Evolutionary conservation across 345 rosid genomes (phyloP).

Genomic region (Eutrema japonicum): DNA sequence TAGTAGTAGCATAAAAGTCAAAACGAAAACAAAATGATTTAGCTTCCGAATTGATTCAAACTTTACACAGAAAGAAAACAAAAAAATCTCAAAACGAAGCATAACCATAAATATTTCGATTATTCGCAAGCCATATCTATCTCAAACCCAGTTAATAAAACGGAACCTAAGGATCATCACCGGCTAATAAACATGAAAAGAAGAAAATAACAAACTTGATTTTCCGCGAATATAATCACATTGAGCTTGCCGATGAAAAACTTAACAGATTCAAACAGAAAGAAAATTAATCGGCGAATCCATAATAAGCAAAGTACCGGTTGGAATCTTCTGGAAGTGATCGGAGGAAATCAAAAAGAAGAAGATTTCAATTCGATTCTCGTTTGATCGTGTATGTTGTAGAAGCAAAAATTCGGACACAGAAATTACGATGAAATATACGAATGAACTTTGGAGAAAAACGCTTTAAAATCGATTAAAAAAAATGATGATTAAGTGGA

Average conservation of each 20-base stretch:
- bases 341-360: no score
- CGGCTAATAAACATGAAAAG: not conserved
- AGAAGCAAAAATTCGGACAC: no score
- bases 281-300: not conserved
- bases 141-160: not conserved
- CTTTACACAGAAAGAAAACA: not conserved
- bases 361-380: no score
- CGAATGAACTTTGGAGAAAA: no score
- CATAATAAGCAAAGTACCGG: no score
- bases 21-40: slow-evolving; percentile 9
- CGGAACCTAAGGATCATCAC: slow-evolving; percentile 5
- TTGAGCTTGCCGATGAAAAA: slow-evolving; percentile 18
- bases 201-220: not conserved
- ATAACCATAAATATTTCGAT: not conserved
- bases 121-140: not conserved
- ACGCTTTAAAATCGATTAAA: no score
- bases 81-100: slow-evolving; percentile 9
- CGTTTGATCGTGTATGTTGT: no score
- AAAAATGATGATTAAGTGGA: no score
- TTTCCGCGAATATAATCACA: slow-evolving; percentile 15
- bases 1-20: slow-evolving; percentile 3
- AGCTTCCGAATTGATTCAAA: slow-evolving; percentile 12
- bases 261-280: slow-evolving; percentile 6
- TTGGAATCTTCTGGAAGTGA: no score
- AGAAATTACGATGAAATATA: no score